phyloP scores from a whole-genome alignment of 345 rosid species.

The Ceriops zippeliana region DNA sequence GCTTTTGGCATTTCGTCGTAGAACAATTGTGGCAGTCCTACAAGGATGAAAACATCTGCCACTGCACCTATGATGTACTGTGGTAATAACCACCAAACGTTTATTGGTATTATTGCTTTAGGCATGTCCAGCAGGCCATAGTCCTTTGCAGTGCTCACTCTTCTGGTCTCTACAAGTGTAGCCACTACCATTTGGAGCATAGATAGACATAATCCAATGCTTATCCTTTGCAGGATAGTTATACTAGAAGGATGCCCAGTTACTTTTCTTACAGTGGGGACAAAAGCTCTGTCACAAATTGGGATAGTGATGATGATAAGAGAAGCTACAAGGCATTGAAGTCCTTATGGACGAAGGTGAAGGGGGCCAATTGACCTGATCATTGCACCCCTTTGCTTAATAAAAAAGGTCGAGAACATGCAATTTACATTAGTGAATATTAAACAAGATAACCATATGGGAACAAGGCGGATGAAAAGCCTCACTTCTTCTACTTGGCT shows the following conservation, averaged over 20 bases:
- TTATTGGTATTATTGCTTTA: slow-evolving; percentile 55
- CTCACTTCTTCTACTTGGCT: slow-evolving; percentile 84
- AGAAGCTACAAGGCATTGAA: slow-evolving; percentile 56
- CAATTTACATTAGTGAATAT: slow-evolving; percentile 42
- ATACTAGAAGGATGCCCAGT: slow-evolving; percentile 70
- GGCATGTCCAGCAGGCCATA: slow-evolving; percentile 56
- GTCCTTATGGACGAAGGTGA: slow-evolving; percentile 64
- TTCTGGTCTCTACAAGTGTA: slow-evolving; percentile 59
- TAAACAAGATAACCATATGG: slow-evolving; percentile 68
- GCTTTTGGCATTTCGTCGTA: slow-evolving; percentile 78
- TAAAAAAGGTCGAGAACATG: slow-evolving; percentile 46
- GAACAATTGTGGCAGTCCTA: slow-evolving; percentile 84
- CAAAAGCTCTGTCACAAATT: slow-evolving; percentile 52
- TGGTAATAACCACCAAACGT: slow-evolving; percentile 77
- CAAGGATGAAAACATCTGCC: slow-evolving; percentile 56
- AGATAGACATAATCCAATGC: slow-evolving; percentile 67
- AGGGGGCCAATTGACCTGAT: slow-evolving; percentile 54
- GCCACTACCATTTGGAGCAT: slow-evolving; percentile 53
- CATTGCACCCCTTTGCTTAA: slow-evolving; percentile 78
- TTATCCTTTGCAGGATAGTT: slow-evolving; percentile 72
- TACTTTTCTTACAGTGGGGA: slow-evolving; percentile 51
- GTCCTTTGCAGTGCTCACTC: slow-evolving; percentile 46
- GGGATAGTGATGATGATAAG: slow-evolving; percentile 59
- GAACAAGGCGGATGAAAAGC: slow-evolving; percentile 13
- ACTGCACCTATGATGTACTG: slow-evolving; percentile 59